Evolutionary conservation across 768 basidiomycete species (phyloP).

Genomic region (Naganishia kalamii): DNA sequence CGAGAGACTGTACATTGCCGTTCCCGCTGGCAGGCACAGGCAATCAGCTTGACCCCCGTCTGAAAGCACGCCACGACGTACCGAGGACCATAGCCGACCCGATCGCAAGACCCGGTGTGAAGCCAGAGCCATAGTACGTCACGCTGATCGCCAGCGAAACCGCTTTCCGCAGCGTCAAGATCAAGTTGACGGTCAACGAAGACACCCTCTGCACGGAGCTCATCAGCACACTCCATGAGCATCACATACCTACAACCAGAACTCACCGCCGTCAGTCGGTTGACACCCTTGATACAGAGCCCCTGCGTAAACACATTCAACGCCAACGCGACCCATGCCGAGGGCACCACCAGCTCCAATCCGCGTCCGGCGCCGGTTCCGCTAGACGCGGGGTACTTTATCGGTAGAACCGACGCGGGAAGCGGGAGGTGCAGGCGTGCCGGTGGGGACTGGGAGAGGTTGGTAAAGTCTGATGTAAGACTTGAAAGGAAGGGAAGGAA

Average conservation of each 20-base stretch:
- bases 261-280: constrained; percentile 68
- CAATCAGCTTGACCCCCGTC: background rate
- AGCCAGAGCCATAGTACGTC: constrained; percentile 73
- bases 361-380: background rate
- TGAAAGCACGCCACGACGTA: constrained; percentile 23
- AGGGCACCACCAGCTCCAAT: constrained; percentile 27
- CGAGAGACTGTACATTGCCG: constrained; percentile 15
- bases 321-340: constrained; percentile 57
- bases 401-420: constrained; percentile 5
- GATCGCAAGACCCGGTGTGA: constrained; percentile 59
- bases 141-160: constrained; percentile 72
- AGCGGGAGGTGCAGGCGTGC: constrained; percentile 24
- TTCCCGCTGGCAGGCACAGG: background rate
- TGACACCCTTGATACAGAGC: constrained; percentile 76
- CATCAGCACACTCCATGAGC: background rate
- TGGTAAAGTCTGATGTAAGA: constrained; percentile 56
- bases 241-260: background rate
- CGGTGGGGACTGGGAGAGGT: constrained; percentile 52
- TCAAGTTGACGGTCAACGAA: constrained; percentile 72
- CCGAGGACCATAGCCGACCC: constrained; percentile 70
- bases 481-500: constrained; percentile 61
- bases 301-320: constrained; percentile 68
- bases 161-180: constrained; percentile 73
- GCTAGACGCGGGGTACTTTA: constrained; percentile 12
- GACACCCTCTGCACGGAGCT: constrained; percentile 57